phyloP scores from a whole-genome alignment of 805 yeast species.

The Wickerhamiella australiensis region DNA sequence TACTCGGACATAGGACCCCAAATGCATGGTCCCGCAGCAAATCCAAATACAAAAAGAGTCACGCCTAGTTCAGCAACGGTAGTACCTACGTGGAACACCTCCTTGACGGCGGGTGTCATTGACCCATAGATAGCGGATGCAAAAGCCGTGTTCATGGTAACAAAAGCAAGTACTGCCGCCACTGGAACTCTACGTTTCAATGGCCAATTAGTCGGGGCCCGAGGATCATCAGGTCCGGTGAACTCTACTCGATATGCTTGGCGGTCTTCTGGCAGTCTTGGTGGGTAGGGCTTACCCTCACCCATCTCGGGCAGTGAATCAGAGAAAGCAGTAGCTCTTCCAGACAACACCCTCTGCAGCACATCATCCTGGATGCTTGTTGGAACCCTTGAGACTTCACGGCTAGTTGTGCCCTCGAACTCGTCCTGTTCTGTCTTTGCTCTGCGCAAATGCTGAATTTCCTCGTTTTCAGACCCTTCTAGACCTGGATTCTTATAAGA shows the following conservation, averaged over 20 bases:
- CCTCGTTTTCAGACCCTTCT: not conserved
- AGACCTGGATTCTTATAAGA: not conserved
- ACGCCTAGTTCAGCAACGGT: conserved; percentile 67
- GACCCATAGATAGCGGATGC: conserved; percentile 78
- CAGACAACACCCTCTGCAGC: not conserved
- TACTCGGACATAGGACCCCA: conserved; percentile 86
- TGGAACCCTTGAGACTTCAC: not conserved
- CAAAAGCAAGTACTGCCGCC: conserved; percentile 37
- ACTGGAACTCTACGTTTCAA: conserved; percentile 34
- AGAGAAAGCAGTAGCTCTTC: not conserved
- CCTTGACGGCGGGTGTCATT: not conserved
- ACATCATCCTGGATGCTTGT: conserved; percentile 3
- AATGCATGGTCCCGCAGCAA: conserved; percentile 81
- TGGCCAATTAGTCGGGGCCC: conserved; percentile 72
- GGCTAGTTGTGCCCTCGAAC: not conserved
- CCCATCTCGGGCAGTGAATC: conserved; percentile 4
- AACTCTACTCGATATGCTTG: conserved; percentile 13
- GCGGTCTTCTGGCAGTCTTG: conserved; percentile 4
- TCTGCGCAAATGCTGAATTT: not conserved
- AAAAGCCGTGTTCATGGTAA: conserved; percentile 47
- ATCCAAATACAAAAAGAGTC: conserved; percentile 79
- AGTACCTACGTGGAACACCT: conserved; percentile 44
- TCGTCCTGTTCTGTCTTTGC: conserved; percentile 1
- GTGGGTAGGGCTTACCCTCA: conserved; percentile 8
- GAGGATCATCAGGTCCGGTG: conserved; percentile 43